Conservation (phyloP, 163 green algal genomes). For the Scenedesmus sp. region DNA sequence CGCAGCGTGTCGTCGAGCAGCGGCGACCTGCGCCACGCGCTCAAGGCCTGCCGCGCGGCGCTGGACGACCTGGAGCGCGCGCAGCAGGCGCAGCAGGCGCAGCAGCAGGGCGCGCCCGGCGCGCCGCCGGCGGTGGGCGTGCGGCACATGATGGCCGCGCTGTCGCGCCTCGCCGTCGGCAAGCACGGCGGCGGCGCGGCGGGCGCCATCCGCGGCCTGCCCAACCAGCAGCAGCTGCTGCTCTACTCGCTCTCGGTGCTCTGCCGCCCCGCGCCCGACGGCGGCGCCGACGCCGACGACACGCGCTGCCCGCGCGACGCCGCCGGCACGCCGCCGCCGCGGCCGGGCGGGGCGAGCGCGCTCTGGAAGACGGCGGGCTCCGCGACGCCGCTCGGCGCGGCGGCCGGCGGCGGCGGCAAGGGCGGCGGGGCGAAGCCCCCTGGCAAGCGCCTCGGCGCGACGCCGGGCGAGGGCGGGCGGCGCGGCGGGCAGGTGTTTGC, state of each 20-base stretch:
- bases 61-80: constrained; percentile 48
- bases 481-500: constrained; percentile 24
- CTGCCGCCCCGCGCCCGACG: neutral
- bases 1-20: constrained; percentile 54
- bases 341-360: no score
- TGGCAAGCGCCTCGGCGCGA: neutral
- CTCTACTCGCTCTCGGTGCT: constrained; percentile 45
- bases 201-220: constrained; percentile 31
- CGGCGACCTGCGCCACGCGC: constrained; percentile 66
- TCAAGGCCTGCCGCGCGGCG: constrained; percentile 59
- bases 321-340: neutral
- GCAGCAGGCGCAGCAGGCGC: constrained; percentile 21
- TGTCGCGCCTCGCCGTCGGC: constrained; percentile 12
- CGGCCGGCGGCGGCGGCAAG: neutral
- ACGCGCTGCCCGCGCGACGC: neutral
- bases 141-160: constrained; percentile 8
- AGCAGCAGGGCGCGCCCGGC: neutral
- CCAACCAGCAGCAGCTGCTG: constrained; percentile 55
- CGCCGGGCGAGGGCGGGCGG: neutral
- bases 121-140: neutral
- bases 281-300: neutral
- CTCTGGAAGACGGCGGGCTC: constrained; percentile 19
- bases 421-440: neutral
- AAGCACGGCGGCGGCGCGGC: constrained; percentile 25
- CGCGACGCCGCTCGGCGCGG: no score